Evolutionary conservation across 208 protist species (phyloP).

Genomic region (Balamuthia mandrillaris): DNA sequence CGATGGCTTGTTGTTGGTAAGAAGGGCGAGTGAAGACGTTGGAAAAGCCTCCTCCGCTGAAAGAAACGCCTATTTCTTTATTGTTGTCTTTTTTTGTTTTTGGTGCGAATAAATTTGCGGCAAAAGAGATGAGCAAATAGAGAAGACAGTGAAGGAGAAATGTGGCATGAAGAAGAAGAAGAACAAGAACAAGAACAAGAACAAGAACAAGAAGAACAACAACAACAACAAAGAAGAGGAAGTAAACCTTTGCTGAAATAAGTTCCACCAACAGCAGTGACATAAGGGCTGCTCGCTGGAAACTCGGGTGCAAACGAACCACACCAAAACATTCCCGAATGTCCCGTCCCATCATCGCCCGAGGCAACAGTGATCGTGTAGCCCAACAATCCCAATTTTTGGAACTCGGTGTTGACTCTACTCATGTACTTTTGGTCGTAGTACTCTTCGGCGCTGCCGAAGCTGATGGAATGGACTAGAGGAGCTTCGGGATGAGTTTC

Average conservation of each 20-base stretch:
- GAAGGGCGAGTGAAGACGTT: neutral
- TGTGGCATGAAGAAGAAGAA: neutral
- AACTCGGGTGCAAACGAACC: conserved; percentile 14
- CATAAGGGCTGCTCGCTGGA: conserved; percentile 30
- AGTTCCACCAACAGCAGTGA: conserved; percentile 50
- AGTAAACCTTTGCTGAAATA: too few species aligned
- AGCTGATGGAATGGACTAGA: conserved; percentile 24
- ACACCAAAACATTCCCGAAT: conserved; percentile 16
- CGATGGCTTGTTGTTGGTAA: neutral
- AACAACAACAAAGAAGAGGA: neutral
- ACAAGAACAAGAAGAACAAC: neutral
- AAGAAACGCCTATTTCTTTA: neutral
- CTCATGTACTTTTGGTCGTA: neutral
- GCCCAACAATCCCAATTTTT: neutral
- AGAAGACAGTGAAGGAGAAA: neutral
- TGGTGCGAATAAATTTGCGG: too few species aligned
- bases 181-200: neutral
- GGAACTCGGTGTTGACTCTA: conserved; percentile 32
- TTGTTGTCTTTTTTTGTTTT: neutral
- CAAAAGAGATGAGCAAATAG: neutral
- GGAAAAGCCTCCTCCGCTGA: conserved; percentile 34
- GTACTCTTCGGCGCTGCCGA: neutral
- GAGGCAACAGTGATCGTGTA: neutral
- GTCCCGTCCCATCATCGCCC: neutral
- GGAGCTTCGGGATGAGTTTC: neutral